A percentile compares a stretch with the other conserved stretches of the same genome.
These are phyloP conservation scores for Triticum timopheevii DNA, from an alignment of 176 grass and related monocot species.

Conservation along the genomic window DNA sequence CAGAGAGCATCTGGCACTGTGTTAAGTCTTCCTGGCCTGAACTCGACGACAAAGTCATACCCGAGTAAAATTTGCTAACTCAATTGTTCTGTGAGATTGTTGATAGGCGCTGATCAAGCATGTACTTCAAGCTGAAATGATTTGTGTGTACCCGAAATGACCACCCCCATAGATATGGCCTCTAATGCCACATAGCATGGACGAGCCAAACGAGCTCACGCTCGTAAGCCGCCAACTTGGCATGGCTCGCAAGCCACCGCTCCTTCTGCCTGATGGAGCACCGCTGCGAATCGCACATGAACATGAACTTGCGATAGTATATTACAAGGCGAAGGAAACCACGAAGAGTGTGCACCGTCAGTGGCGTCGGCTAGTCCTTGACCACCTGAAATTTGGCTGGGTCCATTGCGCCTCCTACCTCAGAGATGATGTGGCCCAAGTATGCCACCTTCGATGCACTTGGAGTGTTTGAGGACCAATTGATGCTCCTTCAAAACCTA, in stretches of 20 bases:
- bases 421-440: not conserved
- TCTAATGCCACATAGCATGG: not conserved
- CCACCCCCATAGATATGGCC: not conserved
- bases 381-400: not conserved
- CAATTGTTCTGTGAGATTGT: not conserved
- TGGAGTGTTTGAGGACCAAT: not conserved
- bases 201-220: not conserved
- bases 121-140: not conserved
- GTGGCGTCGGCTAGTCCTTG: not conserved
- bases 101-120: not conserved
- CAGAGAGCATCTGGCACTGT: not conserved
- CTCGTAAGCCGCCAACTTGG: not conserved
- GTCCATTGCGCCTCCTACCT: not conserved
- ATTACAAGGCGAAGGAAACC: not conserved
- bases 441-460: not conserved
- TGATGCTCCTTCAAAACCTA: rapidly evolving
- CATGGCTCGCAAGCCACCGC: not conserved
- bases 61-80: not conserved
- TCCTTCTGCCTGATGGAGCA: not conserved
- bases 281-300: not conserved
- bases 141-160: not conserved
- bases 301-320: not conserved
- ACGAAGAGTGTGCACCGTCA: not conserved
- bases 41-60: not conserved
- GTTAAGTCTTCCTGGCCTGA: not conserved